A percentile compares a stretch with the other conserved stretches of the same genome.
These are phyloP conservation scores for Fusarium begoniae DNA, from an alignment of 2,329 filamentous ascomycete genomes.

Conservation along the genomic window DNA sequence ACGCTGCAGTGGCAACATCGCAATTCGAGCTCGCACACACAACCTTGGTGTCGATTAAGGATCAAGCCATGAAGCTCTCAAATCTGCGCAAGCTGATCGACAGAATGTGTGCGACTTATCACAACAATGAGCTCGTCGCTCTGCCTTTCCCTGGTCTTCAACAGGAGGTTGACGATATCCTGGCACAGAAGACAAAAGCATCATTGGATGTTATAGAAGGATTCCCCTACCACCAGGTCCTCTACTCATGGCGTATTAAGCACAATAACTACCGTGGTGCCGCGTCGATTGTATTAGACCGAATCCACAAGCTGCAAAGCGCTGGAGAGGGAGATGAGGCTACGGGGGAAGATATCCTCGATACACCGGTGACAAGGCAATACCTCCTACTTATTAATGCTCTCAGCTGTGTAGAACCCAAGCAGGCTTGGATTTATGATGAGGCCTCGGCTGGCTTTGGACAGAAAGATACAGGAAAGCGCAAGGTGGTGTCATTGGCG, in stretches of 20 bases:
- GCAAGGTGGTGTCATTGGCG: constrained; percentile 83
- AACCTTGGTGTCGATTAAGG: constrained; percentile 76
- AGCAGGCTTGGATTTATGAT: constrained; percentile 80
- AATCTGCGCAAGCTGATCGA: constrained; percentile 76
- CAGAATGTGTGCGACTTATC: constrained; percentile 73
- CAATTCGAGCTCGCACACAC: constrained; percentile 86
- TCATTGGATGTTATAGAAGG: constrained; percentile 71
- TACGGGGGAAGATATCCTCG: constrained; percentile 64
- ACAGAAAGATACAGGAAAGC: constrained; percentile 56
- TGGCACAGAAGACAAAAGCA: constrained; percentile 75
- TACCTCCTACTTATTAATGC: constrained; percentile 95
- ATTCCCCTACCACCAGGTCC: constrained; percentile 87
- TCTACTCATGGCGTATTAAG: constrained; percentile 90
- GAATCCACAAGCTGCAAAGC: constrained; percentile 68
- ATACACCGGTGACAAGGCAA: constrained; percentile 74
- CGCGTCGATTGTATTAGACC: constrained; percentile 69
- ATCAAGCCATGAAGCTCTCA: constrained; percentile 75
- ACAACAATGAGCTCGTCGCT: constrained; percentile 73
- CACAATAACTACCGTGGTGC: constrained; percentile 87
- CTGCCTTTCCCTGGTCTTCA: constrained; percentile 83
- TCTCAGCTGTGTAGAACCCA: constrained; percentile 82
- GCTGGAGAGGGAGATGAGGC: constrained; percentile 68
- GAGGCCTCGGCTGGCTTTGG: constrained; percentile 41
- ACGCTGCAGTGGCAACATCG: constrained; percentile 79
- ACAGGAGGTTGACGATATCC: constrained; percentile 80